Evolutionary conservation across 2,329 filamentous ascomycete species (phyloP).

Genomic region (Claviceps pusilla): DNA sequence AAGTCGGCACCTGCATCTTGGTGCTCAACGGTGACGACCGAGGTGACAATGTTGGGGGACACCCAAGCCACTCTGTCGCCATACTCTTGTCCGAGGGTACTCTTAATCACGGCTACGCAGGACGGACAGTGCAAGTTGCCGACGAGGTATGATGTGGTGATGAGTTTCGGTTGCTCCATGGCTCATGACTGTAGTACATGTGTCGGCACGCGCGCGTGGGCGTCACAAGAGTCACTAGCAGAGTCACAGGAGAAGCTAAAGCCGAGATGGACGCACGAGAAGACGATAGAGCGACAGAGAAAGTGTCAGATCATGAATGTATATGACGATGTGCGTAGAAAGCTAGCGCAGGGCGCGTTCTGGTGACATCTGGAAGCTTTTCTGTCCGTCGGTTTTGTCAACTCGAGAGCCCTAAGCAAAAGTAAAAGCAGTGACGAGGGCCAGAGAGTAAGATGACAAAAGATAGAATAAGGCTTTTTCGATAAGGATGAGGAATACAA

Average conservation of each 20-base stretch:
- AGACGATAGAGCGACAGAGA: no score
- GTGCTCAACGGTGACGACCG: slow-evolving; percentile 50
- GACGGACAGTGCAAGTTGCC: slow-evolving; percentile 67
- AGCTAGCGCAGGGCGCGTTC: neutral
- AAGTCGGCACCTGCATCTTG: slow-evolving; percentile 24
- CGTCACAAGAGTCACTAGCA: neutral
- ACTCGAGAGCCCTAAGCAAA: neutral
- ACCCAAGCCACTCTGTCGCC: slow-evolving; percentile 38
- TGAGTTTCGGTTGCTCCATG: slow-evolving; percentile 17
- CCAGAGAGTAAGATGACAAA: neutral
- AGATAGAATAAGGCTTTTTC: neutral
- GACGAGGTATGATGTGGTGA: slow-evolving; percentile 49
- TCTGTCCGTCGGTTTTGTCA: neutral
- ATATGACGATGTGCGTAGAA: no score
- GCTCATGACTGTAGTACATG: slow-evolving; percentile 4
- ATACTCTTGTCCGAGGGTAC: slow-evolving; percentile 35
- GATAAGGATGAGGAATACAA: neutral
- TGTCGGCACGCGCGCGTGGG: neutral
- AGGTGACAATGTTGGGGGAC: slow-evolving; percentile 56
- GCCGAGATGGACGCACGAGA: neutral
- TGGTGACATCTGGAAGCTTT: neutral
- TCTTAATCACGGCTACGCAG: slow-evolving; percentile 52
- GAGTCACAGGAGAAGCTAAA: no score
- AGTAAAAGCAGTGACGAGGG: neutral
- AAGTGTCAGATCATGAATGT: neutral